Base-by-base conservation (phyloP, 208 protist species). In the Histomonas meleagridis region DNA sequence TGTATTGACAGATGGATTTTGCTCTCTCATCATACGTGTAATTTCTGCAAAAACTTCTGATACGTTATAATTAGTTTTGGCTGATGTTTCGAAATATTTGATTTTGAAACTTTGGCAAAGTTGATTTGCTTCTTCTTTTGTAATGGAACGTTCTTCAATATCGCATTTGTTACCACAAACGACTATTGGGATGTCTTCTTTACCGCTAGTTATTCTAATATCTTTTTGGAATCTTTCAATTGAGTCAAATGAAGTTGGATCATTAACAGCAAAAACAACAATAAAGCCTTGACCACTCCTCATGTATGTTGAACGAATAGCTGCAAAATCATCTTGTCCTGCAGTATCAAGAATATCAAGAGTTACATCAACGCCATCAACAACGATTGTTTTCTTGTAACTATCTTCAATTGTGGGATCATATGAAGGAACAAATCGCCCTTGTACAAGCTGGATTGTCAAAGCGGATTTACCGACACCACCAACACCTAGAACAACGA, bases 401-500 rank as follows among this genome's bases (percentile, higher is more conserved):
- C 53, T 69, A 49, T 91, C 86, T 91, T 91, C 92, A 91, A 96
- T 96, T 23, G 95, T 96, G 0, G 95, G 94, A 70, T 96, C 95
- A 65, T 96, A 96, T 90, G 95, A 94, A 28, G 95, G 92, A 3
- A 96, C 32, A 81, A 96, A 96, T n/a, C 94, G 65, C 28, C 94
- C 92, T 0, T 94, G 91, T 9, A 96, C 93, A 23, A 96, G 93
- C 60, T 94, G 94, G 57, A 96, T 95, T 0, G 95, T 96, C 0
- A 96, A 81, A 46, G 95, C 95, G 1, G 94, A 95, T 92, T 96
- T 96, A 53, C 95, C 95, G 51, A 96, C 95, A 93, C 95, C 95
- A 93, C 95, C 95, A 38, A 92, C 93, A 60, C 95, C 95, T 21
- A 95, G 92, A 57, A 95, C 93, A 48, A 95, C 94, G 4, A 91